phyloP scores from a whole-genome alignment of 1,139 yeast species.

The Blastobotrys indianensis region DNA sequence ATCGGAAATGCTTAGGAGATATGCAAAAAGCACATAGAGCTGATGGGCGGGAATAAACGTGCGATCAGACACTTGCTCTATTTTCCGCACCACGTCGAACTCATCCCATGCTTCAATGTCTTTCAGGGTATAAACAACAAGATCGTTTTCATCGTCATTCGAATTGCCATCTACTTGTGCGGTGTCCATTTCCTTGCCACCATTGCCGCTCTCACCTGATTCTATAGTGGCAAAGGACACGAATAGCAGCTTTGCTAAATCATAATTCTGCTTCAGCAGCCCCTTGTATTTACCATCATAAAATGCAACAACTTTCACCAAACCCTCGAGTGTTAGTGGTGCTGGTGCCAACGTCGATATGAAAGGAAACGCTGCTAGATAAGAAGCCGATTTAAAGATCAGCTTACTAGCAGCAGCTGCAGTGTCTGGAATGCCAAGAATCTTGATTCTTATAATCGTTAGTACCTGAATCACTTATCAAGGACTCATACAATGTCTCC shows the following conservation, averaged over 20 bases:
- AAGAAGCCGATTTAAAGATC: conserved; percentile 33
- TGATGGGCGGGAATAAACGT: conserved; percentile 21
- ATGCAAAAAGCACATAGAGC: conserved; percentile 23
- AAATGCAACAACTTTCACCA: conserved; percentile 41
- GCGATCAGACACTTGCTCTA: conserved; percentile 19
- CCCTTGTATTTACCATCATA: conserved; percentile 34
- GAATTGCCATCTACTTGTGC: conserved; percentile 4
- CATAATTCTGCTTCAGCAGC: conserved; percentile 33
- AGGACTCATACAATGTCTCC: conserved; percentile 27
- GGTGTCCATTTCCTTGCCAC: conserved; percentile 2
- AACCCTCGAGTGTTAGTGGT: conserved; percentile 38
- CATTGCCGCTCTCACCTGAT: conserved; percentile 1
- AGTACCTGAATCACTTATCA: not conserved
- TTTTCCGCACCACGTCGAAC: conserved; percentile 25
- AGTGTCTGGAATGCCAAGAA: conserved; percentile 26
- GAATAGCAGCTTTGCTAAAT: conserved; percentile 37
- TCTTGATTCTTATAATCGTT: conserved; percentile 20
- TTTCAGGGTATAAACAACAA: conserved; percentile 17
- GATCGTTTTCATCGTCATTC: conserved; percentile 23
- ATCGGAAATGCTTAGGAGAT: conserved; percentile 24
- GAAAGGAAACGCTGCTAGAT: conserved; percentile 43
- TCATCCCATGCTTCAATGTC: conserved; percentile 30
- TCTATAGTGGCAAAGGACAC: conserved; percentile 34
- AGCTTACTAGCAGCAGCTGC: conserved; percentile 28
- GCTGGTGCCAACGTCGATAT: conserved; percentile 31